Evolutionary conservation across 768 basidiomycete genomes (phyloP), one percentile per base, ranked within the genome.

Genomic region (Russula virescens): DNA sequence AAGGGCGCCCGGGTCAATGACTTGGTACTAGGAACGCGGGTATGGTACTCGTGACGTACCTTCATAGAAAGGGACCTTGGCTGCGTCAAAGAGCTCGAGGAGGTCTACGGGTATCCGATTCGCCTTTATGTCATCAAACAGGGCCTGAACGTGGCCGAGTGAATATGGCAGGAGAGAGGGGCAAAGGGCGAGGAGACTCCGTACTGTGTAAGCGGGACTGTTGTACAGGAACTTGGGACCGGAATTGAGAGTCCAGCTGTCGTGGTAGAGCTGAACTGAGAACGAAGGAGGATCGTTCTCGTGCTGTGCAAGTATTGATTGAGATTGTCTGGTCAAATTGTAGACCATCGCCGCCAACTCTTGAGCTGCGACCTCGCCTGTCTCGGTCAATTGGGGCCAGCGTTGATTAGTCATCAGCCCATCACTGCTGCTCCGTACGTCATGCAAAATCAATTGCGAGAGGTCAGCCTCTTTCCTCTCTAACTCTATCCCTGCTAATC

Each of bases 31-130:
- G 25, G 52, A 5, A 42, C 43, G 5, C 38, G 13, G 38, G 42
- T 8, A 19, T 16, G 58, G n/a, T n/a, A 47, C 45, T 49, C 38
- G 31, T 31, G 55, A 75, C 79, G 28, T 62, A 90, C 91, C 91
- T 71, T 93, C 88, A 72, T 92, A 94, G 73, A 91, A 94, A 23
- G 89, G 88, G 4, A 91, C 80, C 60, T 79, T 79, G 4, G 84
- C 83, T 23, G 80, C 74, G 64, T 94, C 88, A 68, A 94, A 91
- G 31, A 91, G 74, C 63, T 91, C 88, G 14, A 92, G 77, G 71
- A 90, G 91, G 75, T 94, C 91, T 34, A 88, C 84, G 14, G 91
- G 91, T 78, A 94, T 92, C 51, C 90, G 80, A 67, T 89, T 83
- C 9, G 86, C 86, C 51, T 89, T 83, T 58, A 94, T 85, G 70